These are phyloP conservation scores for Beauveria brongniartii DNA, from an alignment of 2,329 filamentous ascomycete species.

Conservation along the genomic window DNA sequence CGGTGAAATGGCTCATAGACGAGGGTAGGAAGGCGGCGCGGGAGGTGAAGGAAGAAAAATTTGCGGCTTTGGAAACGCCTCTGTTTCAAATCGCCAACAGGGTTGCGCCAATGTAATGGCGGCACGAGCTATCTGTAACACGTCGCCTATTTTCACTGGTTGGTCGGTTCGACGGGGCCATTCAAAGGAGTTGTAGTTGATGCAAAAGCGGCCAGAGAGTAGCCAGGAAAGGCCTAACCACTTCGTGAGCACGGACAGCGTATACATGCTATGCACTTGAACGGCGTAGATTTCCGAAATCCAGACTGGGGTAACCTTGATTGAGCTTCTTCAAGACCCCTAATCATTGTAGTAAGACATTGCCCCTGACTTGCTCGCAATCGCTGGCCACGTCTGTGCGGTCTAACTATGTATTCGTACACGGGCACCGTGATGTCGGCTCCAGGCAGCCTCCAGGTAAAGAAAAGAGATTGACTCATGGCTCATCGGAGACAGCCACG, in stretches of 20 bases:
- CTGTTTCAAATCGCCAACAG: slow-evolving; percentile 6
- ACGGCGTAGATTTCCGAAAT: background rate
- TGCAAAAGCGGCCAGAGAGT: background rate
- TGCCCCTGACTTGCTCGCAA: background rate
- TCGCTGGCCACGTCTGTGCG: background rate
- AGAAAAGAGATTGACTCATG: background rate
- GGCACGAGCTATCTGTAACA: slow-evolving; percentile 6
- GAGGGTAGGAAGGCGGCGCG: background rate
- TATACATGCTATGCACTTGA: background rate
- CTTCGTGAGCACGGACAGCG: slow-evolving; percentile 1
- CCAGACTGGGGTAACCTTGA: background rate
- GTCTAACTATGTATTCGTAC: too few relatives aligned
- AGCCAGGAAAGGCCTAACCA: background rate
- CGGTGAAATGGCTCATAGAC: background rate
- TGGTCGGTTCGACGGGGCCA: background rate
- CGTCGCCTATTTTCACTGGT: slow-evolving; percentile 5
- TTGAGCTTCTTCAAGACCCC: background rate
- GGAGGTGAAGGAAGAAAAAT: background rate
- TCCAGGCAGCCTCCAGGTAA: background rate
- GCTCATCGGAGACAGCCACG: background rate
- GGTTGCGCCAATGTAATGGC: background rate
- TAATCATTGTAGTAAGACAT: background rate
- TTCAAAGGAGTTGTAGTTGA: background rate
- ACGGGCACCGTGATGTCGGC: background rate
- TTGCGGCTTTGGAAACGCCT: slow-evolving; percentile 6